A percentile compares a stretch with the other conserved stretches of the same genome.
phyloP scores from a whole-genome alignment of 352 stramenopile genomes.

The Phytopythium ostracodes region DNA sequence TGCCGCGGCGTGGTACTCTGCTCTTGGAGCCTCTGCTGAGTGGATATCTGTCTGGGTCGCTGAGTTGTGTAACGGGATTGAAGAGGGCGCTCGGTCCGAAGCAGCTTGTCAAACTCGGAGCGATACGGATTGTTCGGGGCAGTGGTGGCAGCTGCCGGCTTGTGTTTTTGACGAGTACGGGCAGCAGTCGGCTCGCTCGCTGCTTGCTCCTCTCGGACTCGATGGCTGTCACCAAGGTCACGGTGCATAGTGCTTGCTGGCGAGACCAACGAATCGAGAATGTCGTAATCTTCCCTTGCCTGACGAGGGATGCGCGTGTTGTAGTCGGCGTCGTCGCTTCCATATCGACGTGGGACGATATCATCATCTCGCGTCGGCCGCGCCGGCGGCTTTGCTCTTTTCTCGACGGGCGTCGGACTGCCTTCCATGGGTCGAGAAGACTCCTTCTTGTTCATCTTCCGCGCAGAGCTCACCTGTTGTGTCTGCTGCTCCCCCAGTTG shows the following conservation, averaged over 20 bases:
- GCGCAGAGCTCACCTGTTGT: background rate
- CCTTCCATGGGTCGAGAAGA: background rate
- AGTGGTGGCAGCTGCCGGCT: constrained; percentile 7
- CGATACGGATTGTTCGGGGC: constrained; percentile 15
- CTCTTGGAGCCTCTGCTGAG: constrained; percentile 2
- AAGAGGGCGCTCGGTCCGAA: constrained; percentile 22
- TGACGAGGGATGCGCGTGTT: background rate
- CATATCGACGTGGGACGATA: background rate
- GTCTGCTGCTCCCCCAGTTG: constrained; percentile 14
- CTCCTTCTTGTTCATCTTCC: constrained; percentile 6
- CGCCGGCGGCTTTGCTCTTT: background rate
- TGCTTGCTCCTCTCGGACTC: constrained; percentile 17
- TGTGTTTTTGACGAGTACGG: background rate
- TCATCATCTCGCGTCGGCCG: background rate
- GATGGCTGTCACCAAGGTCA: background rate
- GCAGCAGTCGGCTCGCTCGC: constrained; percentile 20
- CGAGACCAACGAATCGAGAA: constrained; percentile 35
- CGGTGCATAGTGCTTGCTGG: background rate
- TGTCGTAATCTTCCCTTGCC: constrained; percentile 22
- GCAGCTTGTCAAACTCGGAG: constrained; percentile 38
- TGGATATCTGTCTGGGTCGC: constrained; percentile 1
- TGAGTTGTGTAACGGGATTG: constrained; percentile 4
- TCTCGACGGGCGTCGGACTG: background rate
- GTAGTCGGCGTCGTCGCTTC: background rate
- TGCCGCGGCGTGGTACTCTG: background rate